phyloP scores from a whole-genome alignment of 2,329 filamentous ascomycete species.

The Alternaria sp. region DNA sequence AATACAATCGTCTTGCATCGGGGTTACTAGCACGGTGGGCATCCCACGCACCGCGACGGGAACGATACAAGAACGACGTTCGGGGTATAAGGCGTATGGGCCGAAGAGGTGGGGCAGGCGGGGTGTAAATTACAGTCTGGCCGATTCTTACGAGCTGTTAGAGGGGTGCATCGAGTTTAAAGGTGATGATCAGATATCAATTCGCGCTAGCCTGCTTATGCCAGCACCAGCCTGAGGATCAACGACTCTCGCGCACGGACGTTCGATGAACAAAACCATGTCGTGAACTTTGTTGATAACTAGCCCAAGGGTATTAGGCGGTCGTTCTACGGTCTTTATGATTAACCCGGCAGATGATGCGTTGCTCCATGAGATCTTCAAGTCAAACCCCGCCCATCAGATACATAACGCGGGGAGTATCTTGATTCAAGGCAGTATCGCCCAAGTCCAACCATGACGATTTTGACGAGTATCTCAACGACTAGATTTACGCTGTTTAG shows the following conservation, averaged over 20 bases:
- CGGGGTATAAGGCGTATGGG: neutral
- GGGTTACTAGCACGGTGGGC: neutral
- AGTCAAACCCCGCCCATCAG: neutral
- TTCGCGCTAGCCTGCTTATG: neutral
- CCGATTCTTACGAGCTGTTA: neutral
- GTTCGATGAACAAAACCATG: neutral
- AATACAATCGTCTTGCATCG: neutral
- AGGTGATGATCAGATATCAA: neutral
- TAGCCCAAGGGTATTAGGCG: neutral
- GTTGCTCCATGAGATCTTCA: neutral
- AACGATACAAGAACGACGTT: neutral
- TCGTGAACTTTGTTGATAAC: conserved; percentile 4
- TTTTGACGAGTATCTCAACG: neutral
- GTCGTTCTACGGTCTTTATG: neutral
- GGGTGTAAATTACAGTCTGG: neutral
- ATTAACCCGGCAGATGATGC: neutral
- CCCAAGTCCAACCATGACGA: neutral
- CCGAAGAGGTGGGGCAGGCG: neutral
- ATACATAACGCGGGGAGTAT: neutral
- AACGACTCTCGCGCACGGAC: neutral
- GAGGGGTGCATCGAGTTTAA: neutral
- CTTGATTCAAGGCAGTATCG: neutral
- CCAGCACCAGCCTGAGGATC: neutral
- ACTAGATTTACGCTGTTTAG: neutral
- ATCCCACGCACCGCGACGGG: neutral